Evolutionary conservation across 2,329 filamentous ascomycete genomes (phyloP), one percentile per base, ranked within the genome.

Genomic region (Talaromyces sp.): DNA sequence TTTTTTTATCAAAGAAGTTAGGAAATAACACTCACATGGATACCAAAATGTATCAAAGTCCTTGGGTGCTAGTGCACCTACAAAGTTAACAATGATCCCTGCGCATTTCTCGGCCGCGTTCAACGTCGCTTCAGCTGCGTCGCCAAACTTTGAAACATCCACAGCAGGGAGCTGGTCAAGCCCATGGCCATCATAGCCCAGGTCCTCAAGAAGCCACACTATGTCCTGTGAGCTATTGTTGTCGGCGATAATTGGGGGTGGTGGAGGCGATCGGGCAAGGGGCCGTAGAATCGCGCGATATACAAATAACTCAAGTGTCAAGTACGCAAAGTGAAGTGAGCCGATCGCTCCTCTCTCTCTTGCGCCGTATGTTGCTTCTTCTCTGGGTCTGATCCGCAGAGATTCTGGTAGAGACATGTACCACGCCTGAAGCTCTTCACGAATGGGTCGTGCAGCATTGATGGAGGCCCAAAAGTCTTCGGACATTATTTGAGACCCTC

Each of bases 301-400:
- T 2, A 74, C 67, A 42, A 69, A 73, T 4, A 76, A 63, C n/a
- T 72, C 72, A 1, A 74, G 67, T n/a, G 71, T 66, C n/a, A 75
- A 63, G 55, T 75, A 76, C 42, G 72, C 70, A 51, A 76, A 73
- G 40, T 74, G 73, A 6, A 75, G 28, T 68, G 4, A 34, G 36
- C 59, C 30, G 16, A 40, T 40, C 16, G 54, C 47, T 57, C 30
- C 54, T 51, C 42, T 66, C 68, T 51, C 68, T 69, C 1, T 28
- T 57, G 12, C 33, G 8, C 8, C 56, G 30, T 12, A 10, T 14
- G 7, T 51, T 67, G 67, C 7, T 65, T 65, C 9, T 67, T 65
- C 2, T 69, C 65, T 50, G 65, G 64, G 33, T 67, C 68, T 28
- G 66, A 69, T 61, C 12, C 68, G 70, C 58, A 73, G 67, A 30